Evolutionary conservation across 768 basidiomycete species (phyloP), one percentile per base, ranked within the genome.

Genomic region (Leccinum boreale): DNA sequence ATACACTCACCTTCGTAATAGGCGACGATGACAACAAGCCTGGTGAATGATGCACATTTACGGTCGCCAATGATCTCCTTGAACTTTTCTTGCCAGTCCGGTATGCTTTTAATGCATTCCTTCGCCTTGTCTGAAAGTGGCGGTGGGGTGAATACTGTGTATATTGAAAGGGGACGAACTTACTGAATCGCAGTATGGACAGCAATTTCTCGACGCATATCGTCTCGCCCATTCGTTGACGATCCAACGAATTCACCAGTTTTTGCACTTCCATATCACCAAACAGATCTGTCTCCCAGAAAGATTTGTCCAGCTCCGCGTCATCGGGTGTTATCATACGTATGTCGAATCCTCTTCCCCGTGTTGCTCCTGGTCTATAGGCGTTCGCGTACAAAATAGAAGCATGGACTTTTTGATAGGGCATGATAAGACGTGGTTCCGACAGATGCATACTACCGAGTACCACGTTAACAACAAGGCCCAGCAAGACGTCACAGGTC

Each of bases 1-100:
- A 10, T 35, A 31, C 23, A 42, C 66, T 46, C 19, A 68, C 66
- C 59, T 31, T 67, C 66, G 9, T 56, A 63, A 50, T 65, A 67
- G 10, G 66, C 39, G n/a, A 42, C 39, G n/a, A 42, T 42, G 39
- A 6, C 15, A 19, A 42, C 39, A 19, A 42, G n/a, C 39, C n/a
- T 42, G n/a, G 8, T 17, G n/a, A 42, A 17, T 17, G 39, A n/a
- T 15, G n/a, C 15, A 19, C 6, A 42, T n/a, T 19, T 6, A 6
- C n/a, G 6, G n/a, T 19, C n/a, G 6, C 7, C 3, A 3, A 42
- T 19, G 7, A 42, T 3, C 5, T 19, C 8, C n/a, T 17, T 0
- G 8, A 42, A 42, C 15, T 8, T 15, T 8, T 42, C 15, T 17
- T 19, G 17, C 39, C 39, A 42, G n/a, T 42, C 6, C 8, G 39